These are phyloP conservation scores for Cucurbita argyrosperma DNA, from an alignment of 306 rosid species.

Conservation along the genomic window DNA sequence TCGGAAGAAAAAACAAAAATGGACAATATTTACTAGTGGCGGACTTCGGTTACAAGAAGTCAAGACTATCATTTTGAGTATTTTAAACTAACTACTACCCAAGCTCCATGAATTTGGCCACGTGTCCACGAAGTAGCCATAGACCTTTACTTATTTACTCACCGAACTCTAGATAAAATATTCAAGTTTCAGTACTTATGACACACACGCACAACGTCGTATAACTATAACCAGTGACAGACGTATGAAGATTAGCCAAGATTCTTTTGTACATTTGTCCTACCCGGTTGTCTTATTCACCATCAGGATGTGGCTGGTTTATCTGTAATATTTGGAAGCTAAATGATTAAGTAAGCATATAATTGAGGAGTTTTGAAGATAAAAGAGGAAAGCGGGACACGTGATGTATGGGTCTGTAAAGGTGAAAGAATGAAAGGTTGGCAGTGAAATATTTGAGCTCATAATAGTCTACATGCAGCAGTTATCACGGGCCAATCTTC, in stretches of 20 bases:
- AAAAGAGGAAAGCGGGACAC: not conserved
- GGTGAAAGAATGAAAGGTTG: not conserved
- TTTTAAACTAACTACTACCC: not conserved
- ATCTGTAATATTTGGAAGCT: not conserved
- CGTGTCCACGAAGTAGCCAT: not conserved
- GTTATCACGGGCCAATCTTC: slow-evolving; percentile 5
- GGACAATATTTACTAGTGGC: too few relatives aligned
- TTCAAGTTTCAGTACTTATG: not conserved
- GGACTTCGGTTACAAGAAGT: too few relatives aligned
- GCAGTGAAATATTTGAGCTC: slow-evolving; percentile 4
- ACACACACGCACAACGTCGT: not conserved
- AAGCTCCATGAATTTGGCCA: not conserved
- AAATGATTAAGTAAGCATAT: not conserved
- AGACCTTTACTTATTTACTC: not conserved
- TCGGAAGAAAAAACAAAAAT: too few relatives aligned
- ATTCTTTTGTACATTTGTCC: slow-evolving; percentile 6
- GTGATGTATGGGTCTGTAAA: not conserved
- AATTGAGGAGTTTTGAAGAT: not conserved
- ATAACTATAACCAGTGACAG: not conserved
- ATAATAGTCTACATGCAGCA: slow-evolving; percentile 7
- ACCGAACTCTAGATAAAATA: not conserved
- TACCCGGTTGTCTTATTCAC: slow-evolving; percentile 1
- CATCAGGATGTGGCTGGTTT: not conserved
- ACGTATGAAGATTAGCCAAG: not conserved
- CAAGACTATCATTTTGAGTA: not conserved